Conservation (phyloP, 495 filamentous ascomycete genomes). For the Bryoglossum gracile region DNA sequence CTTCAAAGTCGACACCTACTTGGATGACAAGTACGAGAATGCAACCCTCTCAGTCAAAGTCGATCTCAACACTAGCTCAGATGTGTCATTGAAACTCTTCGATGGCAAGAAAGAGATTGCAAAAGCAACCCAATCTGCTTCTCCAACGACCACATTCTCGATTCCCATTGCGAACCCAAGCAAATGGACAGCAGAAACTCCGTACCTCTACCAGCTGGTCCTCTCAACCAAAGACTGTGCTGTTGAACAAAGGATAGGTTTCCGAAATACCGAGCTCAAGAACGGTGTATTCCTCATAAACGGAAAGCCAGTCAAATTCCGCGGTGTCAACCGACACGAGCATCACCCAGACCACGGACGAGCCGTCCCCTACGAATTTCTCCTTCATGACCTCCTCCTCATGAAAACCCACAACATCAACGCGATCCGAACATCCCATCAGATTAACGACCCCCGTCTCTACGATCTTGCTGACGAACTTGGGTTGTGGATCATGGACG, state of each 20-base stretch:
- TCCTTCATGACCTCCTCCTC: slow-evolving; percentile 49
- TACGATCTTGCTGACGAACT: slow-evolving; percentile 62
- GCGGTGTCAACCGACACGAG: slow-evolving; percentile 64
- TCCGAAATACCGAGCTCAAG: slow-evolving; percentile 49
- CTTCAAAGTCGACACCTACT: slow-evolving; percentile 45
- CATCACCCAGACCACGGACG: slow-evolving; percentile 55
- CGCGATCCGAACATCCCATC: slow-evolving; percentile 58
- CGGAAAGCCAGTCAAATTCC: slow-evolving; percentile 49
- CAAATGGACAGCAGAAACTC: slow-evolving; percentile 67
- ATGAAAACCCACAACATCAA: slow-evolving; percentile 69
- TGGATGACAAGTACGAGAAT: slow-evolving; percentile 49
- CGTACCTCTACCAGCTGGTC: slow-evolving; percentile 49
- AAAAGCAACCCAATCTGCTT: slow-evolving; percentile 17
- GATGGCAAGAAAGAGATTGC: slow-evolving; percentile 21
- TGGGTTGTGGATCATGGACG: slow-evolving; percentile 65
- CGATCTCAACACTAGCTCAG: slow-evolving; percentile 26
- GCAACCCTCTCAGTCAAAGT: slow-evolving; percentile 46
- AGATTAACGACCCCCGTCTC: slow-evolving; percentile 52
- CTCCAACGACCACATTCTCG: slow-evolving; percentile 12
- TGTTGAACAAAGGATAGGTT: slow-evolving; percentile 49
- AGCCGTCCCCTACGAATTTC: slow-evolving; percentile 48
- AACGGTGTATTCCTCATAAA: slow-evolving; percentile 55
- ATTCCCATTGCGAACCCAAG: slow-evolving; percentile 17
- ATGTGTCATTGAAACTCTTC: slow-evolving; percentile 30
- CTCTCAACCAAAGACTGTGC: slow-evolving; percentile 35